A percentile compares a stretch with the other conserved stretches of the same genome.
These are phyloP conservation scores for Tuber melanosporum DNA, from an alignment of 495 filamentous ascomycete species.

Conservation along the genomic window DNA sequence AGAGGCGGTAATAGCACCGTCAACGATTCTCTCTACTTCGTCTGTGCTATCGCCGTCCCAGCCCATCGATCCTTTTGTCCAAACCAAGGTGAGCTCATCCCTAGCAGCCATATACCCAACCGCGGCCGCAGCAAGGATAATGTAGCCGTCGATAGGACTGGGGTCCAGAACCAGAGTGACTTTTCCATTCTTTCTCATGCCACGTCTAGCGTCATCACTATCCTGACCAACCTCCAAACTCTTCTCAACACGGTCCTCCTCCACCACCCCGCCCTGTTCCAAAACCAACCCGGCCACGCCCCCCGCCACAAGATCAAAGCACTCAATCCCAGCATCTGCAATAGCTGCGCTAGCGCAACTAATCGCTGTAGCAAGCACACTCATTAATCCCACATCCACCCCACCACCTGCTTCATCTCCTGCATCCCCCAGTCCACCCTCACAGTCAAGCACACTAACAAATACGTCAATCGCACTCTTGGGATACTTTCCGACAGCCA, in stretches of 20 bases:
- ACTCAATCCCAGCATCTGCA: conserved; percentile 91
- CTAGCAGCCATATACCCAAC: conserved; percentile 81
- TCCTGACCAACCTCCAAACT: conserved; percentile 30
- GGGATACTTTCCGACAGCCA: conserved; percentile 90
- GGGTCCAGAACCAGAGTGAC: conserved; percentile 69
- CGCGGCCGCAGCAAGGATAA: conserved; percentile 74
- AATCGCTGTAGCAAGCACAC: conserved; percentile 82
- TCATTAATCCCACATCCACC: conserved; percentile 75
- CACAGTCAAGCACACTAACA: conserved; percentile 86
- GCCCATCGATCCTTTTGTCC: conserved; percentile 73
- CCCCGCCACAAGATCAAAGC: conserved; percentile 80
- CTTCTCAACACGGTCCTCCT: not conserved
- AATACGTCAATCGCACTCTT: conserved; percentile 93
- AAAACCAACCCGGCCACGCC: conserved; percentile 68
- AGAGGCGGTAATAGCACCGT: conserved; percentile 43
- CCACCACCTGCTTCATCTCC: conserved; percentile 56
- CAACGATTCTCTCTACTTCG: conserved; percentile 49
- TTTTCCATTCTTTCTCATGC: conserved; percentile 29
- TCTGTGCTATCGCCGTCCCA: conserved; percentile 33
- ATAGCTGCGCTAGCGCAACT: conserved; percentile 93
- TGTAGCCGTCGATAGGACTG: conserved; percentile 61
- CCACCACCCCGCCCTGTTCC: conserved; percentile 44
- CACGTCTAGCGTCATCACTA: not conserved
- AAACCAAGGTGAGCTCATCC: conserved; percentile 89
- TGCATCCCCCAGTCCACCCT: conserved; percentile 47